Percentiles rank a stretch among this genome's conserved stretches.
Conservation (phyloP, 2,329 filamentous ascomycete species). For the Arachnomyces sp. region DNA sequence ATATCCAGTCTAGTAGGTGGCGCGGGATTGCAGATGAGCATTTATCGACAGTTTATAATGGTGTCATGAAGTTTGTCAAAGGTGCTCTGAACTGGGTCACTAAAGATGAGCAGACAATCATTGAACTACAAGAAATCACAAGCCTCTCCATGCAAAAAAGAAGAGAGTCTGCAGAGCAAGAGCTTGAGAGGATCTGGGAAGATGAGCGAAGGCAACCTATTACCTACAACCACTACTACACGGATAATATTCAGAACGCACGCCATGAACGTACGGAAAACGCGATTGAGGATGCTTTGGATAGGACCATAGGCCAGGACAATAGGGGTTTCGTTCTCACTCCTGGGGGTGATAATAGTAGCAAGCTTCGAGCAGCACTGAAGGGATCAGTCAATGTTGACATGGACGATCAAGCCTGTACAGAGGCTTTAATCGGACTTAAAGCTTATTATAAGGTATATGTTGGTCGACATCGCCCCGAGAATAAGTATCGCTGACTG, state of each 20-base stretch:
- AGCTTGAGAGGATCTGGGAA: constrained; percentile 9
- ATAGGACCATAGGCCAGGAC: too few species aligned
- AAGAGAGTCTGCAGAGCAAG: constrained; percentile 1
- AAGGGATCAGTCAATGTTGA: neutral
- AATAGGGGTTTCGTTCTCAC: too few species aligned
- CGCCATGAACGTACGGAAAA: neutral
- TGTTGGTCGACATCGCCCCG: too few species aligned
- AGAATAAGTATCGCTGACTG: too few species aligned
- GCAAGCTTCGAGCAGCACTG: too few species aligned
- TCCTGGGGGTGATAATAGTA: too few species aligned
- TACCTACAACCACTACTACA: constrained; percentile 28
- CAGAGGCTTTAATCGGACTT: too few species aligned
- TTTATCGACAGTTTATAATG: constrained; percentile 3
- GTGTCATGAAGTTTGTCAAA: constrained; percentile 9
- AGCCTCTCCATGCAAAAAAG: too few species aligned
- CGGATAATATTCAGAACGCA: constrained; percentile 22
- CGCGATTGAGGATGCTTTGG: too few species aligned
- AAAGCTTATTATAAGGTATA: too few species aligned
- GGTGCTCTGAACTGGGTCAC: constrained; percentile 1
- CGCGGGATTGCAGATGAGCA: constrained; percentile 10
- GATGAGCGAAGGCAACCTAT: constrained; percentile 18
- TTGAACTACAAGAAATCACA: neutral
- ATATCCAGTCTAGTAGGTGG: constrained; percentile 20
- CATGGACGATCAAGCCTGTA: too few species aligned
- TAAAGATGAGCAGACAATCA: constrained; percentile 3